Evolutionary conservation across 768 basidiomycete genomes (phyloP), one percentile per base, ranked within the genome.

Genomic region (Multifurca ochricompacta): DNA sequence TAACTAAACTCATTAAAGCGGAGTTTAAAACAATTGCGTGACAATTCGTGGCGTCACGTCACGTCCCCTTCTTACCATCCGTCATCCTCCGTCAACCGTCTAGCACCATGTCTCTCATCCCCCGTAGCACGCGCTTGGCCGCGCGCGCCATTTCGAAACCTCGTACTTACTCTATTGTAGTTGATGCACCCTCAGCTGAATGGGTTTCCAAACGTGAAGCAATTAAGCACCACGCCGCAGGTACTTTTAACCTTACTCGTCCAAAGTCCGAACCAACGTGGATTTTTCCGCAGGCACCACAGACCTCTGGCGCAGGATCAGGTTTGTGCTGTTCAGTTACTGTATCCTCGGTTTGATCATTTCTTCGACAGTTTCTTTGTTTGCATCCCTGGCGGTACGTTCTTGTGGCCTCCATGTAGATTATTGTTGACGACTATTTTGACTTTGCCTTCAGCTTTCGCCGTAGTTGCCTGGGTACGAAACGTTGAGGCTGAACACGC

Each of bases 231-330:
- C 87, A 89, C 63, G 87, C 87, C 54, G 71, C 70, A 65, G 76
- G 87, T 88, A 61, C 42, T 66, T 60, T 58, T 59, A 66, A 60
- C 30, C 8, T 35, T 31, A 27, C 48, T 37, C 14, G 13, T 23
- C 11, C 3, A 39, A 58, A 49, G 35, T 40, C 52, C 53, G 41
- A 59, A 56, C 54, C 51, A 31, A 32, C 25, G 18, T 39, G 61
- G 60, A 58, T 63, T 16, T 16, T 25, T 35, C 39, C 51, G 34
- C 63, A 92, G 90, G 82, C 55, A 85, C 88, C 27, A 72, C 85
- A 47, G 76, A 83, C 51, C 79, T 92, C 60, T 92, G 90, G 90
- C 82, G 87, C 65, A 90, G 83, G 74, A 87, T 92, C 68, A 87
- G 86, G 88, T 85, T 65, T 46, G 77, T 66, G 6, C 32, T 7